These are phyloP conservation scores for Chlorociboria aeruginascens DNA, from an alignment of 495 filamentous ascomycete genomes.

Conservation along the genomic window DNA sequence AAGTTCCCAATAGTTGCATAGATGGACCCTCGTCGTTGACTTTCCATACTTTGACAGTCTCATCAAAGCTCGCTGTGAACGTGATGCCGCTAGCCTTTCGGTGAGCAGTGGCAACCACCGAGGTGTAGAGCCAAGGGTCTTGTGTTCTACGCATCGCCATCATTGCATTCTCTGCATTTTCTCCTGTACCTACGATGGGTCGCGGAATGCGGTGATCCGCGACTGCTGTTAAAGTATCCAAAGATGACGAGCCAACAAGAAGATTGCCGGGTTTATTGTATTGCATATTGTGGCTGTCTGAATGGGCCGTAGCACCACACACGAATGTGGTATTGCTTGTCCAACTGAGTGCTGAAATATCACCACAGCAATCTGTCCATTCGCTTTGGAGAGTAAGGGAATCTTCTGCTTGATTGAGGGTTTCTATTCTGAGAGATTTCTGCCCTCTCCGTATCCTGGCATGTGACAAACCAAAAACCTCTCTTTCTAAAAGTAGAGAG, in stretches of 20 bases:
- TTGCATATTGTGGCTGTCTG: conserved; percentile 64
- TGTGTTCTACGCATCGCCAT: conserved; percentile 50
- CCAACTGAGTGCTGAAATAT: conserved; percentile 48
- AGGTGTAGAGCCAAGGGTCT: conserved; percentile 60
- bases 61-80: conserved; percentile 74
- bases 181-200: conserved; percentile 20
- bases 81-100: conserved; percentile 41
- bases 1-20: conserved; percentile 34
- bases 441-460: not conserved
- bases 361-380: conserved; percentile 45
- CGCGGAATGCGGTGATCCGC: conserved; percentile 56
- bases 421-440: conserved; percentile 23
- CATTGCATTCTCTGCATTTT: conserved; percentile 33
- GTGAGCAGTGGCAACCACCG: conserved; percentile 66
- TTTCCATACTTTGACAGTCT: conserved; percentile 68
- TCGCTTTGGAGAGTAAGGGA: conserved; percentile 29
- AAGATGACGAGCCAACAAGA: conserved; percentile 50
- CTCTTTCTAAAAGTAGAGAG: conserved; percentile 7
- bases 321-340: conserved; percentile 35
- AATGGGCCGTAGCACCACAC: conserved; percentile 60
- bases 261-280: conserved; percentile 79
- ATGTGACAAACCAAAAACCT: conserved; percentile 5
- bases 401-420: conserved; percentile 32
- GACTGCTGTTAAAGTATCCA: conserved; percentile 46
- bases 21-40: conserved; percentile 23